Evolutionary conservation across 2,329 filamentous ascomycete species (phyloP).

Genomic region (Ceratocystiopsis minuta): DNA sequence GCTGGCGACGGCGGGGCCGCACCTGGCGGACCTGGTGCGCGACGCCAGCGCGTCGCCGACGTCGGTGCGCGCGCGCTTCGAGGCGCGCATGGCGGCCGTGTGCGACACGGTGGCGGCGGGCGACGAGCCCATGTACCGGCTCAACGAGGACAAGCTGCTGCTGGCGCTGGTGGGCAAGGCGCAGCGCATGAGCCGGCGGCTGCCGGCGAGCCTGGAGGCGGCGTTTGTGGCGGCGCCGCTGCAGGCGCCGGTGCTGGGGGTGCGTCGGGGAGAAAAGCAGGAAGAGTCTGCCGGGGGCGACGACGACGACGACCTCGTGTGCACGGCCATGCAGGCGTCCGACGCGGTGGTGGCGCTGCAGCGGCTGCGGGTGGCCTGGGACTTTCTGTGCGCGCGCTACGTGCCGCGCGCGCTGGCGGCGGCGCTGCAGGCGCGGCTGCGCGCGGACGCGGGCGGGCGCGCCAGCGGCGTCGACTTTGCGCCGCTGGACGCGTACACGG

Average conservation of each 20-base stretch:
- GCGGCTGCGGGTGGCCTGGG: slow-evolving; percentile 43
- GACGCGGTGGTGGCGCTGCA: slow-evolving; percentile 38
- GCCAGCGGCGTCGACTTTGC: slow-evolving; percentile 40
- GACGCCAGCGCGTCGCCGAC: slow-evolving; percentile 18
- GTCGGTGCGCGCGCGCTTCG: slow-evolving; percentile 32
- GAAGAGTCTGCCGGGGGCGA: slow-evolving; percentile 10
- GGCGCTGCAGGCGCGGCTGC: slow-evolving; percentile 24
- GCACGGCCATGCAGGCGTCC: slow-evolving; percentile 27
- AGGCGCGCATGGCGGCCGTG: slow-evolving; percentile 47
- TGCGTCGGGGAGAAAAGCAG: too few species aligned
- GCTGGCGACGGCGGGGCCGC: slow-evolving; percentile 28
- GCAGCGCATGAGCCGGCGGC: slow-evolving; percentile 37
- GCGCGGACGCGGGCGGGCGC: slow-evolving; percentile 1
- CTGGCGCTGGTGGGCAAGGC: slow-evolving; percentile 53
- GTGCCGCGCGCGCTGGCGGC: slow-evolving; percentile 27
- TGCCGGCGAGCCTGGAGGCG: slow-evolving; percentile 72
- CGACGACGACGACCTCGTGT: slow-evolving; percentile 12
- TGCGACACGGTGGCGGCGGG: slow-evolving; percentile 74
- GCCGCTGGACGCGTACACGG: slow-evolving; percentile 52
- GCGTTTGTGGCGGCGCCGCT: slow-evolving; percentile 61
- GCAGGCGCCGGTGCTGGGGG: slow-evolving; percentile 44
- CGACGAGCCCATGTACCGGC: slow-evolving; percentile 68
- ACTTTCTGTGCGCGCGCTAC: slow-evolving; percentile 47
- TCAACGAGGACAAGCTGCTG: slow-evolving; percentile 55
- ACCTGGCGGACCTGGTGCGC: slow-evolving; percentile 39